Conservation (phyloP, 2,329 filamentous ascomycete genomes). For the Verticillium nubilum region DNA sequence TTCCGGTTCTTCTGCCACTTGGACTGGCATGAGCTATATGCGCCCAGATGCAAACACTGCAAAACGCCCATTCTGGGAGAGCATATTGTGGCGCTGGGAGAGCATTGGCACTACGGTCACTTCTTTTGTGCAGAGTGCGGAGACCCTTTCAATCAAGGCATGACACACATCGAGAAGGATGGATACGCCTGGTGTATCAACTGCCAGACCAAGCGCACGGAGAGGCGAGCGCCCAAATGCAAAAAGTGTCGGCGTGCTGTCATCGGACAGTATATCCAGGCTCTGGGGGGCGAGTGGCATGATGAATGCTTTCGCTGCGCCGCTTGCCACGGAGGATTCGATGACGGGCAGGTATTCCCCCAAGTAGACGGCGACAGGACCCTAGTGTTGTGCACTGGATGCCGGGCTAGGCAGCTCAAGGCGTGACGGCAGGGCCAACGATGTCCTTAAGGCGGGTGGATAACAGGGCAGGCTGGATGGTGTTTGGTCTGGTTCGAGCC, state of each 20-base stretch:
- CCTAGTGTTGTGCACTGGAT: slow-evolving; percentile 55
- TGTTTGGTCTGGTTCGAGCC: no score
- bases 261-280: slow-evolving; percentile 83
- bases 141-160: slow-evolving; percentile 76
- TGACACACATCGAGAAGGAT: slow-evolving; percentile 83
- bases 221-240: slow-evolving; percentile 84
- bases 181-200: slow-evolving; percentile 95
- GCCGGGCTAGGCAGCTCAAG: slow-evolving; percentile 57
- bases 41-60: slow-evolving; percentile 90
- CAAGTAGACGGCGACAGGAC: slow-evolving; percentile 28
- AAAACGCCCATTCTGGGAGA: slow-evolving; percentile 94
- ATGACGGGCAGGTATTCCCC: slow-evolving; percentile 61
- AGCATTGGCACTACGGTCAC: slow-evolving; percentile 96
- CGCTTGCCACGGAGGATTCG: slow-evolving; percentile 53
- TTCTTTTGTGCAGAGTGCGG: slow-evolving; percentile 99
- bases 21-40: slow-evolving; percentile 96
- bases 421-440: slow-evolving; percentile 21
- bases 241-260: slow-evolving; percentile 78
- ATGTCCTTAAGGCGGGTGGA: background rate
- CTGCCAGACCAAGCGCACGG: slow-evolving; percentile 89
- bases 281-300: slow-evolving; percentile 91
- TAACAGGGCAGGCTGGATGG: background rate
- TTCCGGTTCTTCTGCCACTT: slow-evolving; percentile 93
- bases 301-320: slow-evolving; percentile 83
- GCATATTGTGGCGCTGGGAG: slow-evolving; percentile 85